Evolutionary conservation across 2,329 filamentous ascomycete genomes (phyloP).

Genomic region (Pseudogymnoascus sp.): DNA sequence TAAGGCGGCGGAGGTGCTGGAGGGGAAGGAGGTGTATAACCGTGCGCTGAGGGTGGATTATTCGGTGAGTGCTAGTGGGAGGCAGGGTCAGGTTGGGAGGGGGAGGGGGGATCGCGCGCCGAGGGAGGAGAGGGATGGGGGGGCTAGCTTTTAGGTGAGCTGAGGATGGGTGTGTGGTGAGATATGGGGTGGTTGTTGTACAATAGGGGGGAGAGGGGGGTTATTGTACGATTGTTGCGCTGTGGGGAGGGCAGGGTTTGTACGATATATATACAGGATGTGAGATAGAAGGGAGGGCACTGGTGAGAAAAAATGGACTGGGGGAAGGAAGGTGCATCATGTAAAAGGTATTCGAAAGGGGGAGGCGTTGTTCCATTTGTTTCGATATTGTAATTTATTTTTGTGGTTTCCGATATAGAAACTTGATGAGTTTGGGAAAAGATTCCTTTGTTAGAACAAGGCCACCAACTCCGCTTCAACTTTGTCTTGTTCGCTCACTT

Average conservation of each 20-base stretch:
- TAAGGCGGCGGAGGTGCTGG: slow-evolving; percentile 48
- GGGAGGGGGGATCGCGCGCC: background rate
- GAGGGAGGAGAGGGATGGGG: background rate
- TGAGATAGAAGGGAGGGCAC: too few relatives aligned
- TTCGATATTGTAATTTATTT: background rate
- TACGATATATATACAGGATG: background rate
- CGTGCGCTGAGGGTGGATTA: slow-evolving; percentile 60
- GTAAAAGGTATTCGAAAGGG: background rate
- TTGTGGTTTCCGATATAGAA: background rate
- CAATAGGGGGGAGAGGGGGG: background rate
- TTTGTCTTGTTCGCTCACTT: background rate
- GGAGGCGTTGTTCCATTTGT: background rate
- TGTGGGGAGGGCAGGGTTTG: background rate
- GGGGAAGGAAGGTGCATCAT: background rate
- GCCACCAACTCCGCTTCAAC: background rate
- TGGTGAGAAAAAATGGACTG: background rate
- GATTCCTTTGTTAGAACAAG: background rate
- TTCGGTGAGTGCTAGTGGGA: slow-evolving; percentile 25
- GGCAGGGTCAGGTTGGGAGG: too few relatives aligned
- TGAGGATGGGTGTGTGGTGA: too few relatives aligned
- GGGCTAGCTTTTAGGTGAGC: background rate
- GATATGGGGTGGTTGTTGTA: too few relatives aligned
- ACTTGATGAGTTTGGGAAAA: background rate
- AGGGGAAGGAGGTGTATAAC: slow-evolving; percentile 52
- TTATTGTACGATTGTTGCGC: background rate